These are phyloP conservation scores for Thymus mandschuricus DNA, from an alignment of 257 asterid species.

Conservation along the genomic window DNA sequence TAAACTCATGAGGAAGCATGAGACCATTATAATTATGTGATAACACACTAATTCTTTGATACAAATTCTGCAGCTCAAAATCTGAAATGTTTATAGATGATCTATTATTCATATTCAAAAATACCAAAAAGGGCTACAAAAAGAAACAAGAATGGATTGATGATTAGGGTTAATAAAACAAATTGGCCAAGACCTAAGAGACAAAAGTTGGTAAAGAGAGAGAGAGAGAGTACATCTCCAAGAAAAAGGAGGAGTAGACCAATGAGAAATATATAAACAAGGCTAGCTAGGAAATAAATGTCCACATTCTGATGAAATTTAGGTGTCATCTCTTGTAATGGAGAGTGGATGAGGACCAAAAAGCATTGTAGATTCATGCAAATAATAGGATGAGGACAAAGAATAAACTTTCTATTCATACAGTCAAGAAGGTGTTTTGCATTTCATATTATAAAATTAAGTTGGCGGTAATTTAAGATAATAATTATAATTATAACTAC, in stretches of 20 bases:
- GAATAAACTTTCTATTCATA: background rate
- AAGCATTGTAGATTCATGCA: slow-evolving; percentile 4
- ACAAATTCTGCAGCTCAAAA: slow-evolving; percentile 8
- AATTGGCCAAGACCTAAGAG: background rate
- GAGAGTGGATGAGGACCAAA: slow-evolving; percentile 11
- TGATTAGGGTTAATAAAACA: background rate
- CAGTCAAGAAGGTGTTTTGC: too few relatives aligned
- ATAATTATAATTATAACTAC: too few relatives aligned
- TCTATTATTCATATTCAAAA: slow-evolving; percentile 28
- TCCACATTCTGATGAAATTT: slow-evolving; percentile 26
- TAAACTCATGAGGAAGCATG: background rate
- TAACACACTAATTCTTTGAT: slow-evolving; percentile 8
- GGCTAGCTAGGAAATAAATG: background rate
- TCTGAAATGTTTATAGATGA: background rate
- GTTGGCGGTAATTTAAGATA: too few relatives aligned
- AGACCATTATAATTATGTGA: slow-evolving; percentile 1
- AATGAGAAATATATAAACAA: slow-evolving; percentile 26
- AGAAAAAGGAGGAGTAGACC: slow-evolving; percentile 36
- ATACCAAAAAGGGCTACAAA: background rate
- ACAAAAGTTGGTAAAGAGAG: background rate
- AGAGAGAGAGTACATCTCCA: slow-evolving; percentile 13
- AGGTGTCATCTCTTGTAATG: slow-evolving; percentile 12
- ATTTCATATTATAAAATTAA: too few relatives aligned
- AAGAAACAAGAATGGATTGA: background rate
- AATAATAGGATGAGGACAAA: background rate